Conservation (phyloP, 1,284 basidiomycete genomes). For the Malassezia nana region DNA sequence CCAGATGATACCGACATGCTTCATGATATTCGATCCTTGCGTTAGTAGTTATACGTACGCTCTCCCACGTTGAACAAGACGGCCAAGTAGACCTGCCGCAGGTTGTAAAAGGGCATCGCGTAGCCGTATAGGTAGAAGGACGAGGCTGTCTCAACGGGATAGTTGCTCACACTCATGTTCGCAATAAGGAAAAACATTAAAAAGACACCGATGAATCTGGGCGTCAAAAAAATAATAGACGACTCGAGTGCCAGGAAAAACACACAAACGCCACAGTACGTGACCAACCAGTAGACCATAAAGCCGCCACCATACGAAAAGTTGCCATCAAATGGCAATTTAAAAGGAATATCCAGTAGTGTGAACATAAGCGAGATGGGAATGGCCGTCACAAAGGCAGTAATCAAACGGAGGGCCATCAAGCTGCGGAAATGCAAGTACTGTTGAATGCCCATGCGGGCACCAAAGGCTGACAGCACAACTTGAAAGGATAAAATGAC, state of each 20-base stretch:
- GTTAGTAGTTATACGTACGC: constrained; percentile 6
- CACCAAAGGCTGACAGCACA: constrained; percentile 28
- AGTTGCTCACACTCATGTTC: constrained; percentile 34
- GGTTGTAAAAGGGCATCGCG: constrained; percentile 40
- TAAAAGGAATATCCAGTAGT: constrained; percentile 38
- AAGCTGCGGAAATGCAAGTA: constrained; percentile 29
- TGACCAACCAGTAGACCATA: constrained; percentile 34
- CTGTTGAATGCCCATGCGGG: constrained; percentile 26
- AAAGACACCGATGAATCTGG: constrained; percentile 30
- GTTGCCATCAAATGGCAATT: constrained; percentile 28
- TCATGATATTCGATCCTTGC: constrained; percentile 22
- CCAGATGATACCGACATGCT: constrained; percentile 40
- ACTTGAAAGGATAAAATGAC: constrained; percentile 53
- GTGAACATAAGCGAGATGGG: constrained; percentile 37
- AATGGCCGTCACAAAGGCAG: constrained; percentile 27
- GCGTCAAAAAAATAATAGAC: constrained; percentile 29
- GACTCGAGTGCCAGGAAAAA: constrained; percentile 33
- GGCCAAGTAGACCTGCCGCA: constrained; percentile 32
- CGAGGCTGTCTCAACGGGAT: constrained; percentile 24
- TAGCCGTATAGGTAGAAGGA: constrained; percentile 36
- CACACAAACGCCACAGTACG: constrained; percentile 33
- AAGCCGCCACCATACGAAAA: constrained; percentile 39
- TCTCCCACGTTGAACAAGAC: constrained; percentile 37
- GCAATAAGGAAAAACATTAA: constrained; percentile 38
- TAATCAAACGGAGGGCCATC: constrained; percentile 28